Percentiles rank a stretch among this genome's conserved stretches.
These are phyloP conservation scores for Colletotrichum sojae DNA, from an alignment of 2,329 filamentous ascomycete genomes.

Conservation along the genomic window DNA sequence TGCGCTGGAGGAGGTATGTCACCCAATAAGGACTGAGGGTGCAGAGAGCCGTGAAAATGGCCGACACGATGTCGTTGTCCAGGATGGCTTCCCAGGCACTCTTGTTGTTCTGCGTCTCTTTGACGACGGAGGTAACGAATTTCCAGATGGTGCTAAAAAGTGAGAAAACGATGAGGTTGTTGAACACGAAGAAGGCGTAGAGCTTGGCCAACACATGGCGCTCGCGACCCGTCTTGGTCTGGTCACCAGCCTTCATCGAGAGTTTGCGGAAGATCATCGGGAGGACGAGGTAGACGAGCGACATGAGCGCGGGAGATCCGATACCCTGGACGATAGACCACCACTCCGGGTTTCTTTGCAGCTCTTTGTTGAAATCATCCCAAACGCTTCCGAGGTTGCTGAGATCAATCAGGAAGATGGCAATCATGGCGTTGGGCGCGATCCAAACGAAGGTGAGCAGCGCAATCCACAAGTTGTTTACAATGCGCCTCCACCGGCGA, in stretches of 20 bases:
- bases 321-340: slow-evolving; percentile 97
- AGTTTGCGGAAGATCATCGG: slow-evolving; percentile 93
- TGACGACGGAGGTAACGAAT: slow-evolving; percentile 77
- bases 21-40: slow-evolving; percentile 93
- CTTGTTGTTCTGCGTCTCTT: slow-evolving; percentile 65
- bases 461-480: slow-evolving; percentile 88
- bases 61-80: slow-evolving; percentile 72
- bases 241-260: slow-evolving; percentile 85
- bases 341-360: slow-evolving; percentile 73
- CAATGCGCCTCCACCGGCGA: slow-evolving; percentile 79
- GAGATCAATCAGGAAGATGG: slow-evolving; percentile 92
- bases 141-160: slow-evolving; percentile 87
- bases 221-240: slow-evolving; percentile 93
- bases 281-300: slow-evolving; percentile 87
- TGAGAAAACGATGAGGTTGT: slow-evolving; percentile 95
- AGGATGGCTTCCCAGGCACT: slow-evolving; percentile 79
- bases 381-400: slow-evolving; percentile 85
- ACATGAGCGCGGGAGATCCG: slow-evolving; percentile 87
- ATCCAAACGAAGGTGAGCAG: slow-evolving; percentile 89
- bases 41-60: slow-evolving; percentile 82
- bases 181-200: slow-evolving; percentile 97
- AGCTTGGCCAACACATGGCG: slow-evolving; percentile 91
- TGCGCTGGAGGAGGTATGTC: slow-evolving; percentile 91
- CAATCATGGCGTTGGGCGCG: slow-evolving; percentile 92
- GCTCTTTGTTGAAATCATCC: slow-evolving; percentile 77